Conservation (phyloP, 2,329 filamentous ascomycete species). For the Canariomyces notabilis region DNA sequence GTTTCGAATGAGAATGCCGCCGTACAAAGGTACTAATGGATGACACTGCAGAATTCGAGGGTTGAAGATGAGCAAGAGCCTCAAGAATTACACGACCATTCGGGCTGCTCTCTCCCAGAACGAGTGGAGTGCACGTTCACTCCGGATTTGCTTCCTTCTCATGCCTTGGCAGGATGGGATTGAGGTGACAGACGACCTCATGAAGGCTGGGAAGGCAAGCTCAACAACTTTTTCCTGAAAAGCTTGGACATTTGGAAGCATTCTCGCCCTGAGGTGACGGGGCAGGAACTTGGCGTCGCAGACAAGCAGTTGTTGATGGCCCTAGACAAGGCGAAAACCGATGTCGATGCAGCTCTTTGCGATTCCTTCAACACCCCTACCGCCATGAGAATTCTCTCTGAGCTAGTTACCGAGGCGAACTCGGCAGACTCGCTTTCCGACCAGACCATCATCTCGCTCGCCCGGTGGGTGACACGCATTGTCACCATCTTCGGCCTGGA, state of each 20-base stretch:
- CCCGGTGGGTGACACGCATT: conserved; percentile 60
- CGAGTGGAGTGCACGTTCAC: conserved; percentile 59
- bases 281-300: conserved; percentile 18
- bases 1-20: background rate
- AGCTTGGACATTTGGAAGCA: conserved; percentile 24
- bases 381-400: conserved; percentile 57
- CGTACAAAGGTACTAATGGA: conserved; percentile 3
- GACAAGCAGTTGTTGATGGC: conserved; percentile 41
- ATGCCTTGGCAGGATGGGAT: conserved; percentile 65
- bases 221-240: conserved; percentile 46
- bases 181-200: conserved; percentile 43
- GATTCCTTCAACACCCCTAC: conserved; percentile 66
- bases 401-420: conserved; percentile 63
- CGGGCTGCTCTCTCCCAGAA: conserved; percentile 56
- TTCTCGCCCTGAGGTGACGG: conserved; percentile 14
- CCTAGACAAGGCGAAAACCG: conserved; percentile 49
- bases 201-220: background rate
- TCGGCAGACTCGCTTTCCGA: conserved; percentile 24
- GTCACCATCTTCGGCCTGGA: conserved; percentile 63
- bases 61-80: conserved; percentile 67
- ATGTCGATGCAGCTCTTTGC: conserved; percentile 56
- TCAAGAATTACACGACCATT: conserved; percentile 72
- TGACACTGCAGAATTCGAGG: conserved; percentile 58
- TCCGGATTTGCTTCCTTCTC: conserved; percentile 65
- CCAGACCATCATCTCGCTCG: conserved; percentile 33